Percentiles rank a stretch among this genome's conserved stretches.
phyloP scores from a whole-genome alignment of 768 basidiomycete species.

The Agaricus sinodeliciosus region DNA sequence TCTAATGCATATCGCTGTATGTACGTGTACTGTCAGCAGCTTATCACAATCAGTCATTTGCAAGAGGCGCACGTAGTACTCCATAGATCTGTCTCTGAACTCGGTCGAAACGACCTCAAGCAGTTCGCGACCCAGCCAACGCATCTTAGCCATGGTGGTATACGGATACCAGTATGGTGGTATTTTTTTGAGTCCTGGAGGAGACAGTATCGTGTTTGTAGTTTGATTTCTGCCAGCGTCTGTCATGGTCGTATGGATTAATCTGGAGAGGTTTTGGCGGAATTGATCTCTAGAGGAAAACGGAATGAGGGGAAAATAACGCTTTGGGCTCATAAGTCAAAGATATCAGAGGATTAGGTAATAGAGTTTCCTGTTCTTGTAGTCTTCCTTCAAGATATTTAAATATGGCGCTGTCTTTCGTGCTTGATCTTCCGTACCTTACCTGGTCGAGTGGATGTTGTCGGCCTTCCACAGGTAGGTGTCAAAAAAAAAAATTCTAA shows the following conservation, averaged over 20 bases:
- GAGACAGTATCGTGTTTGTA: slow-evolving; percentile 19
- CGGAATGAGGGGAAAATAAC: slow-evolving; percentile 37
- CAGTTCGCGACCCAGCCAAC: slow-evolving; percentile 85
- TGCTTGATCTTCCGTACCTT: too few species aligned
- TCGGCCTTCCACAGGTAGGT: too few species aligned
- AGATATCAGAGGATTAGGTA: too few species aligned
- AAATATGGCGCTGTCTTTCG: too few species aligned
- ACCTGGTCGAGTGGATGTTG: too few species aligned
- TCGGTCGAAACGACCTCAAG: slow-evolving; percentile 92
- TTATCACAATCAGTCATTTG: neutral
- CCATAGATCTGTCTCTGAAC: slow-evolving; percentile 88
- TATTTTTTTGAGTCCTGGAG: slow-evolving; percentile 64
- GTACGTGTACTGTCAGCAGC: neutral
- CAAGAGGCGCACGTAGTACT: slow-evolving; percentile 78
- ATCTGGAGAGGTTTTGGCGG: slow-evolving; percentile 44
- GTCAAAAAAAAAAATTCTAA: too few species aligned
- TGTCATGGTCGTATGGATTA: slow-evolving; percentile 36
- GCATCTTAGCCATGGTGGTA: slow-evolving; percentile 86
- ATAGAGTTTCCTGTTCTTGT: too few species aligned
- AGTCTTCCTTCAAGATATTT: too few species aligned
- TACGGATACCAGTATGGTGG: slow-evolving; percentile 92
- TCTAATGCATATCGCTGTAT: slow-evolving; percentile 57
- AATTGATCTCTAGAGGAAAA: slow-evolving; percentile 51
- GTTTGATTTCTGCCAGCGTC: slow-evolving; percentile 11
- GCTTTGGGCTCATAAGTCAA: slow-evolving; percentile 20